Base-by-base conservation (phyloP, 2,329 filamentous ascomycete genomes). In the Colletotrichum lini region DNA sequence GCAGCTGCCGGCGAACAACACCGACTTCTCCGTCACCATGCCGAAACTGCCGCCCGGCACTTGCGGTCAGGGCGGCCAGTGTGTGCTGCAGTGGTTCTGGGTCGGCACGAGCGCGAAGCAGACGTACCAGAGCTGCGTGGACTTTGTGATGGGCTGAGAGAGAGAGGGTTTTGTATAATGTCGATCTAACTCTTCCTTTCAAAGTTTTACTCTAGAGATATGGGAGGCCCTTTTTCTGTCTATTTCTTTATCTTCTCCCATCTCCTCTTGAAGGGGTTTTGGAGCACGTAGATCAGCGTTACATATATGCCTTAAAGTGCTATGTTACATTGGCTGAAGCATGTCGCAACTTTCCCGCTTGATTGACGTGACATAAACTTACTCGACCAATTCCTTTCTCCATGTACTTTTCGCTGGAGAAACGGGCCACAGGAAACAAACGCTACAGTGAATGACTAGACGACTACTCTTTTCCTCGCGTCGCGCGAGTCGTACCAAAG, bases 41-140 rank as follows among this genome's bases (percentile, higher is more conserved):
- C 81, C 81, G 16, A 70, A 72, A 62, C 73, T 78, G 35, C 62
- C 65, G 76, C 78, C 81, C 15, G 74, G 73, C 15, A 73, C 70
- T 5, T 83, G 80, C 63, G 63, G 59, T 2, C 68, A 75, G 16
- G 77, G 77, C 0, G 81, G 81, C 5, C 75, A 79, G 53, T 82
- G 82, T 35, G 80, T 81, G 5, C 47, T 83, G 72, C 84, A 87
- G 60, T 87, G 86, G 82, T 86, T 85, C 79, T 83, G 81, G 81
- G 79, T 81, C 65, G 81, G 80, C 1, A 79, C 78, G 1, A 72
- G 57, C 1, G 80, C 81, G 0, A 74, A 79, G 74, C 81, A 83
- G 76, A 83, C 80, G 1, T 83, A 83, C 54, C 76, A 82, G 73
- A 82, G 79, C 70, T 83, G 82, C 49, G 74, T 83, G 10, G 81